Percentiles rank a stretch among this genome's conserved stretches.
phyloP scores from a whole-genome alignment of 2,329 filamentous ascomycete species.

The Arachnomyces sp. region DNA sequence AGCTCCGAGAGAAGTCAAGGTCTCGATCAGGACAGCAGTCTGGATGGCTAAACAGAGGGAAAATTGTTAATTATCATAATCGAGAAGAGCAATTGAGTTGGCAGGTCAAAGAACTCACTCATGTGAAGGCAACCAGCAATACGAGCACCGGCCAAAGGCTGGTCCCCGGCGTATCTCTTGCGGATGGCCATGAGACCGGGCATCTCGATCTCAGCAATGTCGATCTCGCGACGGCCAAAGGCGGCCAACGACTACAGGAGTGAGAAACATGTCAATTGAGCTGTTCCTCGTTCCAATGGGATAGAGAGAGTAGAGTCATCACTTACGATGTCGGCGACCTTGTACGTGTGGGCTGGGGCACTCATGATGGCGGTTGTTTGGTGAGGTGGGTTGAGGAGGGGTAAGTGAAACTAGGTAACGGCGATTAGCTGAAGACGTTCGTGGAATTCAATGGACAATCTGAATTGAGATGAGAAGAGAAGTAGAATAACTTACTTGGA shows the following conservation, averaged over 20 bases:
- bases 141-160: slow-evolving; percentile 88
- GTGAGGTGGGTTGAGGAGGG: slow-evolving; percentile 6
- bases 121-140: slow-evolving; percentile 98
- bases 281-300: background rate
- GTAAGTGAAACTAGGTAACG: slow-evolving; percentile 10
- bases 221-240: slow-evolving; percentile 98
- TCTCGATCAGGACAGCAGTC: slow-evolving; percentile 98
- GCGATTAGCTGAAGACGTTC: slow-evolving; percentile 13
- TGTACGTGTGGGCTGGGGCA: slow-evolving; percentile 87
- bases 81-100: slow-evolving; percentile 8
- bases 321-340: slow-evolving; percentile 86
- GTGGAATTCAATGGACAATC: slow-evolving; percentile 2
- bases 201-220: slow-evolving; percentile 94
- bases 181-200: slow-evolving; percentile 95
- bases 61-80: slow-evolving; percentile 9
- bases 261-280: slow-evolving; percentile 1
- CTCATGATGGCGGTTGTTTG: slow-evolving; percentile 41
- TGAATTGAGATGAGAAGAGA: slow-evolving; percentile 6
- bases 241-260: slow-evolving; percentile 66
- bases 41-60: slow-evolving; percentile 63
- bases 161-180: slow-evolving; percentile 80
- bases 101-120: slow-evolving; percentile 49
- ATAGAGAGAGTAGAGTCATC: slow-evolving; percentile 2
- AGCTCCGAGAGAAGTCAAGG: slow-evolving; percentile 84
- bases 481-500: background rate